Conservation (phyloP, 495 filamentous ascomycete genomes). For the Neurospora terricola region DNA sequence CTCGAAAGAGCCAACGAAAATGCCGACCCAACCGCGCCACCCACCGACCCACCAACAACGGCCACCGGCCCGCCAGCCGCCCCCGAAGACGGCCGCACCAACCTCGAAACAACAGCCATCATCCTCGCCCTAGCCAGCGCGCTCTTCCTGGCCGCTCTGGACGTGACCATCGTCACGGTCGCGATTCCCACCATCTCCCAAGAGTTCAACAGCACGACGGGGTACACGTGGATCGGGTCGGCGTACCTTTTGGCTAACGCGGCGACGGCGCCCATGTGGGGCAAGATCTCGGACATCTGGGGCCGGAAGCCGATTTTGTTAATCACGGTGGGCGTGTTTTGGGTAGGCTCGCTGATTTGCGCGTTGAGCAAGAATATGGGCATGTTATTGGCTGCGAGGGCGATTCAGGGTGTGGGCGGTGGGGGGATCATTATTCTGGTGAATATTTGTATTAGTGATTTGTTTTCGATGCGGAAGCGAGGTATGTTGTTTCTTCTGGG, state of each 20-base stretch:
- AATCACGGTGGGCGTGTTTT: conserved; percentile 61
- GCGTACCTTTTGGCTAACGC: conserved; percentile 61
- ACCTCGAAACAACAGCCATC: conserved; percentile 25
- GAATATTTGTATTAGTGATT: conserved; percentile 73
- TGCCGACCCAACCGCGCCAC: neutral
- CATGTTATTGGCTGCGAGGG: conserved; percentile 67
- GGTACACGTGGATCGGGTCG: conserved; percentile 71
- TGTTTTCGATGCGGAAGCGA: conserved; percentile 62
- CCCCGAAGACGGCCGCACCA: conserved; percentile 25
- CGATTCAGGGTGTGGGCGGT: conserved; percentile 75
- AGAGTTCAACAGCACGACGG: conserved; percentile 50
- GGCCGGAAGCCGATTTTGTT: conserved; percentile 75
- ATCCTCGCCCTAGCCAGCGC: conserved; percentile 36
- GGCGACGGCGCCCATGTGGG: conserved; percentile 64
- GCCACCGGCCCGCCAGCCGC: neutral
- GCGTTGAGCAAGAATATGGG: conserved; percentile 56
- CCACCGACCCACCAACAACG: neutral
- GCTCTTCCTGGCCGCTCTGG: conserved; percentile 45
- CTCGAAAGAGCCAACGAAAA: neutral
- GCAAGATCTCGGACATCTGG: conserved; percentile 80
- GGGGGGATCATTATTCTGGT: conserved; percentile 73
- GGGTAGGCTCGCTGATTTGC: conserved; percentile 64
- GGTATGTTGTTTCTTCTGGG: conserved; percentile 16
- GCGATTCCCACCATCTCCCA: conserved; percentile 50
- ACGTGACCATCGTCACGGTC: conserved; percentile 28